These are phyloP conservation scores for Colletotrichum sp. DNA, from an alignment of 2,329 filamentous ascomycete species.

Conservation along the genomic window DNA sequence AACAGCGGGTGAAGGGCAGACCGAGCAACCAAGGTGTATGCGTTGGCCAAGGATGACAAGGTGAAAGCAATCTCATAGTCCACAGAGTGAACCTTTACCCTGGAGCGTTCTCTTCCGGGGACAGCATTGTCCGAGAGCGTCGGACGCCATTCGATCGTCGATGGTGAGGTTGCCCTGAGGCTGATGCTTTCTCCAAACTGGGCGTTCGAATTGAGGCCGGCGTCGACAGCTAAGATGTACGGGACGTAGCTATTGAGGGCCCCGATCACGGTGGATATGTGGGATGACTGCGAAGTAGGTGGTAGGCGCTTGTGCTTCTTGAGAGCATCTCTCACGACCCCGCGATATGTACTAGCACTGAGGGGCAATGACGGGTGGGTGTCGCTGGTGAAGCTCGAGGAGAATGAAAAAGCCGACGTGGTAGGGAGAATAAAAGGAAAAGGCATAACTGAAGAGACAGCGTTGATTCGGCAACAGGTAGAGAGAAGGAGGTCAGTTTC, in stretches of 20 bases:
- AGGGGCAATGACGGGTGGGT: constrained; percentile 90
- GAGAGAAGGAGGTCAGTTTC: neutral
- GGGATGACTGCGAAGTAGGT: constrained; percentile 68
- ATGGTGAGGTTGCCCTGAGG: constrained; percentile 63
- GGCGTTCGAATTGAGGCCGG: constrained; percentile 66
- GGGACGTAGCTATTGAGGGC: constrained; percentile 80
- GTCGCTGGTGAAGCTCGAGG: constrained; percentile 74
- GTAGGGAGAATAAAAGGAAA: constrained; percentile 89
- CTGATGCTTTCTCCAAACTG: constrained; percentile 65
- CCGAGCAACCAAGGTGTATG: constrained; percentile 74
- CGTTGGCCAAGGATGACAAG: constrained; percentile 76
- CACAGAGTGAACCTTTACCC: constrained; percentile 74
- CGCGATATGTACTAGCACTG: constrained; percentile 80
- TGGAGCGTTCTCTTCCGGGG: constrained; percentile 65
- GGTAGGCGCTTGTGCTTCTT: constrained; percentile 92
- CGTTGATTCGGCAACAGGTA: neutral
- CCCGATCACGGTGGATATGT: constrained; percentile 72
- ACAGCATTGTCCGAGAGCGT: constrained; percentile 72
- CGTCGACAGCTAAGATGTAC: constrained; percentile 79
- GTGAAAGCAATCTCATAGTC: constrained; percentile 85
- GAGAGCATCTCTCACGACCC: constrained; percentile 79
- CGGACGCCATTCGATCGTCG: constrained; percentile 82
- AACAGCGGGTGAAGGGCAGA: constrained; percentile 76
- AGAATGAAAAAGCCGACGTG: constrained; percentile 85
- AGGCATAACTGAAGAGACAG: constrained; percentile 67